These are phyloP conservation scores for Nephelium lappaceum DNA, from an alignment of 345 rosid species.

Conservation along the genomic window DNA sequence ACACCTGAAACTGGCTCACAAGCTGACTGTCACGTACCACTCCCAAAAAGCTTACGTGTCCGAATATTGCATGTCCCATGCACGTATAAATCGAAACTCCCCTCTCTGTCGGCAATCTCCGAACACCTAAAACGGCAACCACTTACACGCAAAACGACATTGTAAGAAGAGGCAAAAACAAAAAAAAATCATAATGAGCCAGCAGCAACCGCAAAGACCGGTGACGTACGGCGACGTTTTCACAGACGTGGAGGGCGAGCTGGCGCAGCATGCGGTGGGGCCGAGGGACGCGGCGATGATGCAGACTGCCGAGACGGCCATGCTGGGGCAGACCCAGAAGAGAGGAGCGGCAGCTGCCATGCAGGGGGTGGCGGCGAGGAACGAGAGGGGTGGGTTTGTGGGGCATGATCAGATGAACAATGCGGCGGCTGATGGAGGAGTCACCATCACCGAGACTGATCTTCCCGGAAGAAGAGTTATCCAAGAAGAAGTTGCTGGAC, in stretches of 20 bases:
- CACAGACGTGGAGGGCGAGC: slow-evolving; percentile 27
- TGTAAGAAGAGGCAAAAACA: too few species aligned
- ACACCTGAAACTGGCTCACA: background rate
- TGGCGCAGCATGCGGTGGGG: slow-evolving; percentile 34
- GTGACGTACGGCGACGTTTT: slow-evolving; percentile 42
- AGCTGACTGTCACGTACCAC: slow-evolving; percentile 12
- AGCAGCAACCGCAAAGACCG: slow-evolving; percentile 33
- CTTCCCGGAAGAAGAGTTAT: slow-evolving; percentile 27
- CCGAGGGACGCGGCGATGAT: slow-evolving; percentile 36
- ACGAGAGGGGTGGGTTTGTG: slow-evolving; percentile 36
- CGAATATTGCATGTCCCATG: slow-evolving; percentile 24
- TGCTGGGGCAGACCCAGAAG: slow-evolving; percentile 30
- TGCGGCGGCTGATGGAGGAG: background rate
- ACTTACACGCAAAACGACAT: background rate
- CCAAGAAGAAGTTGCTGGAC: slow-evolving; percentile 31
- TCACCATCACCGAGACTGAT: slow-evolving; percentile 25
- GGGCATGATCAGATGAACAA: slow-evolving; percentile 19
- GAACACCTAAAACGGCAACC: background rate
- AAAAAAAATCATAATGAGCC: slow-evolving; percentile 38
- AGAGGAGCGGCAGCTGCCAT: slow-evolving; percentile 25
- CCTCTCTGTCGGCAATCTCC: too few species aligned
- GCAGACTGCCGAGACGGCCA: slow-evolving; percentile 36
- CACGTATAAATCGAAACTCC: slow-evolving; percentile 8
- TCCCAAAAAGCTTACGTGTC: slow-evolving; percentile 1
- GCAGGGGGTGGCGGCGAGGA: slow-evolving; percentile 30